A percentile compares a stretch with the other conserved stretches of the same genome.
phyloP scores from a whole-genome alignment of 169 alveolate species.

The Hepatocystis sp. region DNA sequence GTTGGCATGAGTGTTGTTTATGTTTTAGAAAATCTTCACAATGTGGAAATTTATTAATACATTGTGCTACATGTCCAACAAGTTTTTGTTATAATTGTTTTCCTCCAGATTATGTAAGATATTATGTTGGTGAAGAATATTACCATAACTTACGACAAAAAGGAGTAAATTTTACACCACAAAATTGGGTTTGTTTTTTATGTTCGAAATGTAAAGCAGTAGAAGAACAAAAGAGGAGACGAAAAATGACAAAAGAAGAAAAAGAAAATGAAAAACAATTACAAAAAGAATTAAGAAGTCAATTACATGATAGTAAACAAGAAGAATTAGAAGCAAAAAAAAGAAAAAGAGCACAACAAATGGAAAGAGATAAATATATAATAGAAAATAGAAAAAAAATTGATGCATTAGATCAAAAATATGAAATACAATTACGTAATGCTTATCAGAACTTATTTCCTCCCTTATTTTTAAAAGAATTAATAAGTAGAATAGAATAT shows the following conservation, averaged over 20 bases:
- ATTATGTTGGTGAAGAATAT: constrained; percentile 90
- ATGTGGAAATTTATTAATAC: constrained; percentile 92
- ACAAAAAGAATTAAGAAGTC: constrained; percentile 88
- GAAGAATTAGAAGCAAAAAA: constrained; percentile 81
- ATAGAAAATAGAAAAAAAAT: constrained; percentile 71
- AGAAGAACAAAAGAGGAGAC: constrained; percentile 90
- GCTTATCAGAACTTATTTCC: constrained; percentile 84
- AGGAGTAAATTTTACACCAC: constrained; percentile 90
- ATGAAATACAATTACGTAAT: constrained; percentile 77
- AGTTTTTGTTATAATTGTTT: constrained; percentile 94
- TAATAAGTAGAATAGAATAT: constrained; percentile 78
- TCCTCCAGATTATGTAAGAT: constrained; percentile 91
- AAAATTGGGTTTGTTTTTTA: constrained; percentile 90
- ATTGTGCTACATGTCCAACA: constrained; percentile 94
- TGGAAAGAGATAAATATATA: constrained; percentile 71
- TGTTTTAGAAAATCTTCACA: constrained; percentile 92
- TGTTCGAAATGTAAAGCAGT: constrained; percentile 93
- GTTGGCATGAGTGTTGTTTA: constrained; percentile 94
- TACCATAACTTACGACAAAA: constrained; percentile 89
- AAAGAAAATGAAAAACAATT: constrained; percentile 85
- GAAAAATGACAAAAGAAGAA: constrained; percentile 89
- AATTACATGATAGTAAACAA: constrained; percentile 81
- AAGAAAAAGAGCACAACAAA: constrained; percentile 70
- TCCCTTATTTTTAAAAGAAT: constrained; percentile 81
- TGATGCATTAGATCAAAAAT: constrained; percentile 77